Evolutionary conservation across 2,329 filamentous ascomycete genomes (phyloP), one percentile per base, ranked within the genome.

Genomic region (Ascosphaera aggregata): DNA sequence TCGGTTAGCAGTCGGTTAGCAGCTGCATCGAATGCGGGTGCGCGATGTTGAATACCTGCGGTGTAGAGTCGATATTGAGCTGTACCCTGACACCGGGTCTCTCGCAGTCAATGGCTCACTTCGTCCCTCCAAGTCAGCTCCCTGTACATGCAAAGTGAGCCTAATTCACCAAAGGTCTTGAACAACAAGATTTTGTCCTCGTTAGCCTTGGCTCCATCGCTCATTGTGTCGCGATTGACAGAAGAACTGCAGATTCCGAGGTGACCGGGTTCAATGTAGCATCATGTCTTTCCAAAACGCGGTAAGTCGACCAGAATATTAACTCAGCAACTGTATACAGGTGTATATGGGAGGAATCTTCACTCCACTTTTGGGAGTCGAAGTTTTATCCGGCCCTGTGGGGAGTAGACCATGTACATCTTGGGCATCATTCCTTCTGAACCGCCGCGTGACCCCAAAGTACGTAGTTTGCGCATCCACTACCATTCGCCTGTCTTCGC

Each of bases 171-270:
- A 8, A 60, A 50, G 27, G 54, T 47, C 2, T 56, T 46, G 41
- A 48, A 39, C 2, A 62, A 37, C 0, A 62, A 37, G 3, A 49
- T 43, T 9, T 48, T 46, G 42, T 64, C 57, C 19, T 63, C 54
- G 2, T 44, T 16, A 31, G 51, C 51, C 40, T 58, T 39, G 3
- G 17, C 36, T 40, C 48, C 41, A 36, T 48, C 41, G 2, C 30
- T 42, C 2, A 16, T 22, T n/a, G 37, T 40, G 37, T 49, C 41
- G 22, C 22, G 22, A 13, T 27, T 27, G 13, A 13, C 22, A 27
- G 7, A 13, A 27, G 22, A 13, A 27, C 13, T 27, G 19, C 47
- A 48, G 2, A 16, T 41, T 18, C 47, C 46, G 38, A 35, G 43
- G 27, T 30, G 18, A 3, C 42, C 43, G 11, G 44, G 43, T 18